Evolutionary conservation across 768 basidiomycete species (phyloP).

Genomic region (Agrocybe pediades): DNA sequence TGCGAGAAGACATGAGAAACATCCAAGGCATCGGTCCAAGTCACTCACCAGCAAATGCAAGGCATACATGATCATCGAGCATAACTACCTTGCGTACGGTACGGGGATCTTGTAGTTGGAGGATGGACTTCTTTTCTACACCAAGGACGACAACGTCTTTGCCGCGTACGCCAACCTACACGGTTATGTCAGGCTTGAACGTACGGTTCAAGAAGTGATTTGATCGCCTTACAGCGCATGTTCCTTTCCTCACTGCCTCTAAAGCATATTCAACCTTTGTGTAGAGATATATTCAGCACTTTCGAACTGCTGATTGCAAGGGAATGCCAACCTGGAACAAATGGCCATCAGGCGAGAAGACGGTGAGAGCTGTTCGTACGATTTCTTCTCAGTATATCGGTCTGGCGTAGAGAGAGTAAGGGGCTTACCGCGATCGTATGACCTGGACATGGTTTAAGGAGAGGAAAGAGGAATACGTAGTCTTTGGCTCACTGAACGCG

Average conservation of each 20-base stretch:
- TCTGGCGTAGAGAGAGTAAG: background rate
- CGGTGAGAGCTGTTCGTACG: slow-evolving; percentile 77
- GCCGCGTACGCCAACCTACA: slow-evolving; percentile 92
- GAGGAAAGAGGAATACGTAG: slow-evolving; percentile 18
- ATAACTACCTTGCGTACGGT: slow-evolving; percentile 98
- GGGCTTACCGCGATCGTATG: slow-evolving; percentile 88
- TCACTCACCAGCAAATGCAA: slow-evolving; percentile 91
- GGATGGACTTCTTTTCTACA: slow-evolving; percentile 97
- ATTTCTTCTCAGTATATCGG: background rate
- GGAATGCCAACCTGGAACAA: slow-evolving; percentile 79
- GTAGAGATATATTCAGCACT: slow-evolving; percentile 12
- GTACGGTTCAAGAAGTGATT: background rate
- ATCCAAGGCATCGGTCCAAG: slow-evolving; percentile 1
- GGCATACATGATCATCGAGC: slow-evolving; percentile 96
- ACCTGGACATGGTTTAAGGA: slow-evolving; percentile 73
- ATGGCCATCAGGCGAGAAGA: slow-evolving; percentile 99
- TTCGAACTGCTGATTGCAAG: slow-evolving; percentile 10
- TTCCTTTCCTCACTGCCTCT: slow-evolving; percentile 97
- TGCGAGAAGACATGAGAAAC: slow-evolving; percentile 30
- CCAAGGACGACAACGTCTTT: slow-evolving; percentile 94
- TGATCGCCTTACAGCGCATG: slow-evolving; percentile 78
- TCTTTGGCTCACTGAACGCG: slow-evolving; percentile 41
- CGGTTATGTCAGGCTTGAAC: background rate
- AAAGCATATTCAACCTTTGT: slow-evolving; percentile 94
- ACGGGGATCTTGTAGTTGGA: slow-evolving; percentile 97